A percentile compares a stretch with the other conserved stretches of the same genome.
Conservation (phyloP, 1,284 basidiomycete species). For the Sparassis latifolia region DNA sequence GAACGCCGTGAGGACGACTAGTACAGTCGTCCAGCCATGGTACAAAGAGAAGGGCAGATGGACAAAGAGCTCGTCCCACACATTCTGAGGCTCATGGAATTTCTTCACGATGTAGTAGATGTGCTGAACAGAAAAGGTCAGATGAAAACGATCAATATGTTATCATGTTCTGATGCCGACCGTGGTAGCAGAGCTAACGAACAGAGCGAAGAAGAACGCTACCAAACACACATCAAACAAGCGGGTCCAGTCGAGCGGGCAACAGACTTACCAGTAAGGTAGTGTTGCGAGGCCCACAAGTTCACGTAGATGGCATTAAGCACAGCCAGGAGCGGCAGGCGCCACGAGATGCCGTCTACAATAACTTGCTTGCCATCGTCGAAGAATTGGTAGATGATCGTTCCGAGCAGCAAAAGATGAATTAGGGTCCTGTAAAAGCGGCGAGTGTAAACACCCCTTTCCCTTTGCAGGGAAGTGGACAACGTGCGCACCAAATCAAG, state of each 20-base stretch:
- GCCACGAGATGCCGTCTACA: slow-evolving; percentile 83
- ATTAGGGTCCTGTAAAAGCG: slow-evolving; percentile 58
- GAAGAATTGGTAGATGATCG: slow-evolving; percentile 87
- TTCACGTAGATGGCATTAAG: slow-evolving; percentile 85
- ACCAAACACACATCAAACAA: slow-evolving; percentile 4
- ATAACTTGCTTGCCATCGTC: slow-evolving; percentile 74
- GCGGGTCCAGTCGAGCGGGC: not conserved
- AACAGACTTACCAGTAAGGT: slow-evolving; percentile 54
- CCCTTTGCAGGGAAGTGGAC: slow-evolving; percentile 9
- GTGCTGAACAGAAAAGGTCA: slow-evolving; percentile 36
- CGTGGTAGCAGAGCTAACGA: slow-evolving; percentile 78
- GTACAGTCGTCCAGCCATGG: slow-evolving; percentile 92
- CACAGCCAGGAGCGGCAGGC: slow-evolving; percentile 79
- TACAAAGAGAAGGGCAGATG: slow-evolving; percentile 90
- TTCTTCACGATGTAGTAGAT: slow-evolving; percentile 93
- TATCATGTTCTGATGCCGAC: slow-evolving; percentile 28
- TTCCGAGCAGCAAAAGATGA: slow-evolving; percentile 83
- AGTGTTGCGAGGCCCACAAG: slow-evolving; percentile 67
- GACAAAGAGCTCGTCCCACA: slow-evolving; percentile 73
- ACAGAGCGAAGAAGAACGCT: slow-evolving; percentile 82
- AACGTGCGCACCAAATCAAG: slow-evolving; percentile 61
- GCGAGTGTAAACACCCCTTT: not conserved
- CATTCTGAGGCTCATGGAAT: slow-evolving; percentile 58
- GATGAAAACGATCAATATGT: slow-evolving; percentile 7
- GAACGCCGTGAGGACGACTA: slow-evolving; percentile 85